Evolutionary conservation across 768 basidiomycete species (phyloP), one percentile per base, ranked within the genome.

Genomic region (Leccinum subgranulosum): DNA sequence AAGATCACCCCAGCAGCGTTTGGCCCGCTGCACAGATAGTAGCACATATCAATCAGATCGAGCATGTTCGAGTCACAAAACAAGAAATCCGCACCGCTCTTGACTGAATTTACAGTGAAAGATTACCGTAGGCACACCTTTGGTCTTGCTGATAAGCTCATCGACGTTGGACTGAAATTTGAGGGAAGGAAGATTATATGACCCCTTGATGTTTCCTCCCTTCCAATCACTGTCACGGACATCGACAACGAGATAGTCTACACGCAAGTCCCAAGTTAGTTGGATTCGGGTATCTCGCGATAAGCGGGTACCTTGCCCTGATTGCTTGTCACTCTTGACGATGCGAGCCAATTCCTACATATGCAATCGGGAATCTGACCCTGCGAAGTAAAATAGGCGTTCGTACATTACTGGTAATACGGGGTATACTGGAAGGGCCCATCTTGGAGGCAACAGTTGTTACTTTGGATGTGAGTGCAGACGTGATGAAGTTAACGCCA

Each of bases 81-180:
- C 15, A 29, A 17, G 4, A 51, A 41, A 15, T 33, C 33, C 86
- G 46, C 63, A 91, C 91, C 92, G 80, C 34, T 81, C 77, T 73
- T 93, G 91, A 8, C 89, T 91, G 51, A 88, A 74, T 3, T 81
- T 79, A 66, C 92, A 93, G 66, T 93, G 92, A 67, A 94, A 94
- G 49, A 94, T 75, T 17, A 93, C 74, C 17, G 78, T 69, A 15
- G 83, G 81, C 5, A 90, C 75, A 36, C 81, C 77, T 68, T 86
- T 86, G 11, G 83, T 83, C 53, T 83, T 73, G 64, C 76, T 73
- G 29, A 91, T 78, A 25, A 93, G 78, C 1, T 74, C 69, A 64
- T 86, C 79, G 29, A 92, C 83, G 21, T 73, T 78, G 51, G 69
- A 73, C 34, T 80, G 68, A 70, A 92, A 91, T 50, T 77, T 77